Base-by-base conservation (phyloP, 2,329 filamentous ascomycete genomes). In the Sarocladium strictum region DNA sequence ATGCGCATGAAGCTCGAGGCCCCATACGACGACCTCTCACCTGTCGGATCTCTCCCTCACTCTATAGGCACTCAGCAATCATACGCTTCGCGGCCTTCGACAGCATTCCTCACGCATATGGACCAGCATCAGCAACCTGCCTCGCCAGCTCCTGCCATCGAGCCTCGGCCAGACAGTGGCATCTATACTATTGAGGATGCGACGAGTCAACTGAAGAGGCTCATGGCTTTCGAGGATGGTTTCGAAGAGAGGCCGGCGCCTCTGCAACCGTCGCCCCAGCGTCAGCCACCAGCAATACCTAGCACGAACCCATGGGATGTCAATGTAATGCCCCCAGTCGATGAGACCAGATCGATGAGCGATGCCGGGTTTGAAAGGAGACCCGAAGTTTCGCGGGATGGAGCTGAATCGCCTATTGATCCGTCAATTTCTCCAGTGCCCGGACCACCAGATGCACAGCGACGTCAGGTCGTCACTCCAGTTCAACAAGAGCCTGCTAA, bases 1-100 rank as follows among this genome's bases (percentile, higher is more conserved):
- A 76, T 76, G 65, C 72, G 77, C 50, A 77, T 83, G 74, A 81
- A 76, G 61, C 70, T 83, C 12, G 72, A 75, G 45, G 62, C 63
- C n/a, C 62, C 61, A 24, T 55, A 4, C 62, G 62, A 67, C 56
- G 60, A 62, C 32, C 45, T 50, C 23, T 56, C 57, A 11, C 49
- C 55, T 9, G 15, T 53, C 14, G 55, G 57, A 15, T 58, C 57
- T 9, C 29, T 56, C 21, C 53, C 57, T 19, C 63, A 64, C 19
- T 63, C 62, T 40, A 62, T 65, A 57, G 58, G 65, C 58, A 58
- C 56, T 6, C 58, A 61, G 24, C 43, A 60, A 26, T 69, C 67
- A 15, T 64, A 65, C 4, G n/a, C 19, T 14, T n/a, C 29, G 9
- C 49, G 19, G 6, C 32, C 35, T 23, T 49, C 43, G 10, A 15